Conservation (phyloP, 148 eudicot species). For the Fallopia convolvulus region DNA sequence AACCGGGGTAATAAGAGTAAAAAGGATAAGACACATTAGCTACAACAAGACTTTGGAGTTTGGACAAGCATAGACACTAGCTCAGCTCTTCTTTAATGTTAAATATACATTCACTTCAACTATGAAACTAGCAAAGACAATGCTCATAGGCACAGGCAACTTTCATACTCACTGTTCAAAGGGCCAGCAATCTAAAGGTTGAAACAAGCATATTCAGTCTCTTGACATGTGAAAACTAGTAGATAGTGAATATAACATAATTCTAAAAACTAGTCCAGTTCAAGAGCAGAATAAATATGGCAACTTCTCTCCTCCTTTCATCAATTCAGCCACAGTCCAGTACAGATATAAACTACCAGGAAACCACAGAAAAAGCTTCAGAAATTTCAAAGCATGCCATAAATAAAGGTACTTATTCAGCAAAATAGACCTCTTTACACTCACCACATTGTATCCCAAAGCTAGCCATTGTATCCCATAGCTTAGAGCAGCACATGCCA, state of each 20-base stretch:
- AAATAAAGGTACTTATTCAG: not conserved
- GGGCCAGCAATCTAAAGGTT: not conserved
- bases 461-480: conserved; percentile 49
- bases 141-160: not conserved
- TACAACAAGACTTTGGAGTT: too few species aligned
- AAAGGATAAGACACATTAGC: too few species aligned
- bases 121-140: not conserved
- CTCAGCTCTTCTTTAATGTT: not conserved
- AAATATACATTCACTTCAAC: not conserved
- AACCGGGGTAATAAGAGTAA: too few species aligned
- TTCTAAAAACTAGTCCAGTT: not conserved
- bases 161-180: not conserved
- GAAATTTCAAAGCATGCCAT: too few species aligned
- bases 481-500: conserved; percentile 66
- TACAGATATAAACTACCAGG: not conserved
- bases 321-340: not conserved
- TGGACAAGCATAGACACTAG: not conserved
- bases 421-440: not conserved
- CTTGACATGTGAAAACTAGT: not conserved
- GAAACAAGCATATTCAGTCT: not conserved
- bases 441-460: conserved; percentile 55
- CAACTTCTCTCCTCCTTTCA: not conserved
- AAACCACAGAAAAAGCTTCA: not conserved
- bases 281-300: not conserved
- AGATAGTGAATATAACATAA: not conserved